Evolutionary conservation across 2,329 filamentous ascomycete genomes (phyloP).

Genomic region (Microsporum audouinii): DNA sequence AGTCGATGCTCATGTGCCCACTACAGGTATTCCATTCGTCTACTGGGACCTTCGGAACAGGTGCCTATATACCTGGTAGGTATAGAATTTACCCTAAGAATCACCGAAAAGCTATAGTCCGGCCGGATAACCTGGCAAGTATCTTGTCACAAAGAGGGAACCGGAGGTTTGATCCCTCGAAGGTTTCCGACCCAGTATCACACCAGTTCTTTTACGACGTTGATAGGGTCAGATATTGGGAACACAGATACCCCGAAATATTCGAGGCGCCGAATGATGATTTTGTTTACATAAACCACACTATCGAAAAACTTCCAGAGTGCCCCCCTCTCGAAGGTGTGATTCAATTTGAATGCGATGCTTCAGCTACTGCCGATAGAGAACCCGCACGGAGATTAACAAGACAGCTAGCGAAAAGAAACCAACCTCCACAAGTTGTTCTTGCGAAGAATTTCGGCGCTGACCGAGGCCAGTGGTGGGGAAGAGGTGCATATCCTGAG

Average conservation of each 20-base stretch:
- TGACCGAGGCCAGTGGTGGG: neutral
- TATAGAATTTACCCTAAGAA: neutral
- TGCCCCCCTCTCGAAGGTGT: constrained; percentile 22
- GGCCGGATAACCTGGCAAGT: constrained; percentile 20
- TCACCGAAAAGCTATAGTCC: neutral
- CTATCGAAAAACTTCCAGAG: constrained; percentile 23
- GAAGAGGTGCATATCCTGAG: neutral
- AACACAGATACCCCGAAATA: constrained; percentile 24
- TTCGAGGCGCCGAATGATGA: constrained; percentile 18
- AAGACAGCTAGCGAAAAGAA: neutral
- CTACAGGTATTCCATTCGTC: constrained; percentile 28
- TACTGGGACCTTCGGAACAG: constrained; percentile 38
- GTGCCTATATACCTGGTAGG: neutral
- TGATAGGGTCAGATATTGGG: constrained; percentile 29
- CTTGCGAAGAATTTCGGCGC: neutral
- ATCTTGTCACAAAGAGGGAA: constrained; percentile 18
- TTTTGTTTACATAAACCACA: constrained; percentile 30
- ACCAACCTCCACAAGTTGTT: constrained; percentile 14
- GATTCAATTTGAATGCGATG: constrained; percentile 25
- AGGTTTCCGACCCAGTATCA: constrained; percentile 18
- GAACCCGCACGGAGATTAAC: neutral
- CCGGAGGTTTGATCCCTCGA: constrained; percentile 13
- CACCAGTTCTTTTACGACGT: constrained; percentile 22
- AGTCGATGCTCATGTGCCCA: constrained; percentile 28
- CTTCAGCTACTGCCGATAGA: neutral